These are phyloP conservation scores for Mycena vulgaris DNA, from an alignment of 768 basidiomycete genomes.

Conservation along the genomic window DNA sequence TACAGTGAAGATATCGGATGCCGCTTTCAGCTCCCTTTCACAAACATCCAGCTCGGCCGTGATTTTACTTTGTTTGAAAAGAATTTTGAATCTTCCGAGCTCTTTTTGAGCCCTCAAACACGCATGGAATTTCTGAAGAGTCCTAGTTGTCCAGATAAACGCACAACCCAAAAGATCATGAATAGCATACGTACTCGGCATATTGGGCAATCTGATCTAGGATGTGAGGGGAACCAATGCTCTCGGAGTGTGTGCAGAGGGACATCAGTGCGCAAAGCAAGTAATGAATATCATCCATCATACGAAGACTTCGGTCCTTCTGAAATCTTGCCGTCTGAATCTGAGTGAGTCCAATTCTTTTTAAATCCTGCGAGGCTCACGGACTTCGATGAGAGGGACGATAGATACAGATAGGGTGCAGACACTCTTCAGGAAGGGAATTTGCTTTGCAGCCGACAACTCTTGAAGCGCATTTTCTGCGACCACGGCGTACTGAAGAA, in stretches of 20 bases:
- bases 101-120: conserved; percentile 9
- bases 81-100: not conserved
- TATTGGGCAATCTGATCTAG: not conserved
- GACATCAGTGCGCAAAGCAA: not conserved
- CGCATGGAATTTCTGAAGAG: conserved; percentile 2
- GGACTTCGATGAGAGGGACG: not conserved
- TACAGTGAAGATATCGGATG: not conserved
- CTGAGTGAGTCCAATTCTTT: no score
- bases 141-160: not conserved
- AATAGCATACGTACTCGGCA: not conserved
- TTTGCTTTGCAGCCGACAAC: not conserved
- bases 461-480: not conserved
- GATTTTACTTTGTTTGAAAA: conserved; percentile 16
- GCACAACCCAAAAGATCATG: no score
- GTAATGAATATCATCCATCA: not conserved
- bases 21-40: not conserved
- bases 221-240: not conserved
- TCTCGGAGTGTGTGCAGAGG: not conserved
- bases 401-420: not conserved
- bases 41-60: not conserved
- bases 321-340: not conserved
- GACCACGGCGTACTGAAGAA: not conserved
- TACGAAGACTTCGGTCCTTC: no score
- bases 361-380: not conserved
- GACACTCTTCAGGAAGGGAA: not conserved